Evolutionary conservation across 192 early-diverging fungal genomes (phyloP).

Genomic region (Linnemannia hyalina): DNA sequence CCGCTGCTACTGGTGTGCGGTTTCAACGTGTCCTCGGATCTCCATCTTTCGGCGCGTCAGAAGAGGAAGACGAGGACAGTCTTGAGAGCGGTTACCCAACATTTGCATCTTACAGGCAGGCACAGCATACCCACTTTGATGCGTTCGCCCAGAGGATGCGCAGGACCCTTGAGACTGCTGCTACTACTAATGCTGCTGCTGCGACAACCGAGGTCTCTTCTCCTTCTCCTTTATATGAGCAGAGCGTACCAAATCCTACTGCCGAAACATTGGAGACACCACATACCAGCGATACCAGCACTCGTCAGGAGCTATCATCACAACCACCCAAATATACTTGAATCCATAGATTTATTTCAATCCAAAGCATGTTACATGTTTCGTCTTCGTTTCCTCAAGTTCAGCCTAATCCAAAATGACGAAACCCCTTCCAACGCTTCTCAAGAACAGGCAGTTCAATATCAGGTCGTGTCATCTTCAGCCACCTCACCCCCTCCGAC

Average conservation of each 20-base stretch:
- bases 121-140: slow-evolving; percentile 38
- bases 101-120: slow-evolving; percentile 38
- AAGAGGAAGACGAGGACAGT: neutral
- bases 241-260: too few species aligned
- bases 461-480: slow-evolving; percentile 2
- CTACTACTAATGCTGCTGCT: neutral
- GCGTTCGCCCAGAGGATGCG: slow-evolving; percentile 36
- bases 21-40: neutral
- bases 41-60: neutral
- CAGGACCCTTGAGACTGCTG: slow-evolving; percentile 26
- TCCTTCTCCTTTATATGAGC: too few species aligned
- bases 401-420: too few species aligned
- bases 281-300: too few species aligned
- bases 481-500: slow-evolving; percentile 13
- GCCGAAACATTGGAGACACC: too few species aligned
- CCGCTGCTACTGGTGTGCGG: neutral
- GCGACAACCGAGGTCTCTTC: neutral
- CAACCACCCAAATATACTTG: too few species aligned
- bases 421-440: neutral
- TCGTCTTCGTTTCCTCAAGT: too few species aligned
- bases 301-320: too few species aligned
- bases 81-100: slow-evolving; percentile 28
- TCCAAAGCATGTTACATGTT: too few species aligned
- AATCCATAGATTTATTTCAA: too few species aligned
- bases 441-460: neutral